Evolutionary conservation across 2,329 filamentous ascomycete species (phyloP).

Genomic region (Lachnellula subtilissima): DNA sequence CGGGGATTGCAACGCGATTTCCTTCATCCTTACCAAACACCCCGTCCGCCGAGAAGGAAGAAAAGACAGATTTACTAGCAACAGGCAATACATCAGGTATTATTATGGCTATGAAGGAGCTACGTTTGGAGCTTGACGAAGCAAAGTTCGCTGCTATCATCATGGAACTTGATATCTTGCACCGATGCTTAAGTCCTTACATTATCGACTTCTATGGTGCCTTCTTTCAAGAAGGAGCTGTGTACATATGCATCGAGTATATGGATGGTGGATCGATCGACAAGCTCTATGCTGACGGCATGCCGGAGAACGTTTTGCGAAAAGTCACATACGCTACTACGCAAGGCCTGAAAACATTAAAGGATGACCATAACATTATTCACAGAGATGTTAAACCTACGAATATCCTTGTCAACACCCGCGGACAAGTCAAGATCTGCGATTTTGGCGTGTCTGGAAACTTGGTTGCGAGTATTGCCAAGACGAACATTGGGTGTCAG

Average conservation of each 20-base stretch:
- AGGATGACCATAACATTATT: slow-evolving; percentile 98
- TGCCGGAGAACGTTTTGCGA: slow-evolving; percentile 80
- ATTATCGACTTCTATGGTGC: slow-evolving; percentile 99
- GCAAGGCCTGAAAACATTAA: slow-evolving; percentile 85
- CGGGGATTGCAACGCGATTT: slow-evolving; percentile 34
- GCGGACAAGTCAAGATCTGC: slow-evolving; percentile 93
- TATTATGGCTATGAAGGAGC: slow-evolving; percentile 99
- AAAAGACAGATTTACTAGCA: slow-evolving; percentile 29
- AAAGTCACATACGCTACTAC: slow-evolving; percentile 90
- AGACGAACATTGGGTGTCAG: slow-evolving; percentile 98
- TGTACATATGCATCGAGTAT: slow-evolving; percentile 99
- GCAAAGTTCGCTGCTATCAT: slow-evolving; percentile 95
- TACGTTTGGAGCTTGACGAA: slow-evolving; percentile 90
- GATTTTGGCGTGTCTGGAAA: slow-evolving; percentile 98
- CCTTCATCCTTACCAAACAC: slow-evolving; percentile 34
- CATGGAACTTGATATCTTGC: slow-evolving; percentile 93
- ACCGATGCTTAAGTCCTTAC: slow-evolving; percentile 90
- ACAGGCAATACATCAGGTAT: slow-evolving; percentile 59
- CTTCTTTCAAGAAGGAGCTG: slow-evolving; percentile 97
- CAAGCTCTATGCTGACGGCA: slow-evolving; percentile 85
- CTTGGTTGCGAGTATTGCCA: slow-evolving; percentile 92
- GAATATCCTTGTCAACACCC: slow-evolving; percentile 90
- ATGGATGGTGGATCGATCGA: slow-evolving; percentile 99
- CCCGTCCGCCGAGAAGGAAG: slow-evolving; percentile 28
- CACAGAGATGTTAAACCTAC: slow-evolving; percentile 98